Evolutionary conservation across 768 basidiomycete species (phyloP), one percentile per base, ranked within the genome.

Genomic region (Phanerochaete carnosa): DNA sequence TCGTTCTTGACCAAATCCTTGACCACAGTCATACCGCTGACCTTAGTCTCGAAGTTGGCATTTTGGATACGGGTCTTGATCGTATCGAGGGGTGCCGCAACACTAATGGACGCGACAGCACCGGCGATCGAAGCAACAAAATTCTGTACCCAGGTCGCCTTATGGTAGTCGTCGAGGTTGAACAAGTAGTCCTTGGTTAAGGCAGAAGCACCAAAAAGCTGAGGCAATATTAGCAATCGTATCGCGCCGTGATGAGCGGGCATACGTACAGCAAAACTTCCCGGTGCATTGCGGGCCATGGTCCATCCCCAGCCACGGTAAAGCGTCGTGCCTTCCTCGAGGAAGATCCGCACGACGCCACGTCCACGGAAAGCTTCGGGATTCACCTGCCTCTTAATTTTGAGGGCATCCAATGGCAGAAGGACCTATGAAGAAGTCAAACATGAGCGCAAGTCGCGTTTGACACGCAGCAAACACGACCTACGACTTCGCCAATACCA

Each of bases 271-370:
- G 96, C 93, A 68, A 99, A 99, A 55, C 84, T 87, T 12, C 96
- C 96, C 0, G 96, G 96, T 0, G 96, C 96, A 67, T 99, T 99
- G 56, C 96, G 86, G 2, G 95, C 96, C 83, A 97, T 89, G 25
- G 96, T 98, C 96, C 96, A 98, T 47, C 95, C 95, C 94, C 95
- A 97, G 29, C 96, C 96, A 63, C 95, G 88, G 76, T 99, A 99
- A 35, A 99, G 83, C 0, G 90, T 84, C 9, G 90, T 84, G 59
- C 95, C 94, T 72, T 98, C 96, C 66, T 99, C 95, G 71, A 85
- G 74, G 74, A 99, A 85, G 67, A 99, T 94, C 57, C 90, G 89
- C 58, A 97, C 64, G 66, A 95, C 82, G 22, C 95, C 94, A 26
- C 96, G 92, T 37, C 95, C 95, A 35, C 93, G 90, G 85, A 99